Evolutionary conservation across 2,329 filamentous ascomycete species (phyloP), one percentile per base, ranked within the genome.

Genomic region (Colletotrichum incanum): DNA sequence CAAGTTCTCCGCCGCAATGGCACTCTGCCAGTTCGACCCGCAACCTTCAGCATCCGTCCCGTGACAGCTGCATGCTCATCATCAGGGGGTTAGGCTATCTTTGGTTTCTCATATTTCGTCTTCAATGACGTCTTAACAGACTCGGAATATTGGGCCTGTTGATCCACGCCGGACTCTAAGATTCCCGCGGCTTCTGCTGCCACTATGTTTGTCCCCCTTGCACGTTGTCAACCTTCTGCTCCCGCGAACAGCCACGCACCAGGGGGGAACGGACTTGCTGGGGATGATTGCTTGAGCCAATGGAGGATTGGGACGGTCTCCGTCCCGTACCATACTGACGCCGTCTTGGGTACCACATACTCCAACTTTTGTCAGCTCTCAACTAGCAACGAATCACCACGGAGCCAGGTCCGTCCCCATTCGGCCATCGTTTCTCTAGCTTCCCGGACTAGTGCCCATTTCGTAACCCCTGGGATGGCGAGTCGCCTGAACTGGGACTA

Each of bases 341-440:
- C 37, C 47, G 34, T 41, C 49, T 43, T 43, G 49, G 47, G 62
- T 56, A 39, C 47, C 50, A 41, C 65, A 43, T 41, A 69, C 59
- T 67, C 68, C 58, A 47, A 37, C 64, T 54, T 72, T 68, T 56
- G 45, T 68, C 65, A 58, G 50, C 45, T 72, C 45, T 43, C 37
- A 60, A 14, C 23, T 20, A 20, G 37, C 26, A 20, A 54, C 59
- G 37, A 59, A 72, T 69, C 60, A 60, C 12, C 39, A 49, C 70
- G 70, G 70, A 72, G 66, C 65, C 59, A 72, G 59, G 59, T 69
- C 70, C 70, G 70, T 69, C 59, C 59, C 65, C 20, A 69, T 72
- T 69, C 54, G 69, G 69, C 52, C 52, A 66, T 55, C 45, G 47
- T 47, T 54, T 55, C 59, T 64, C 65, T 60, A 69, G 65, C 60